phyloP scores from a whole-genome alignment of 2,329 filamentous ascomycete genomes.

The Paramyrothecium roridum region DNA sequence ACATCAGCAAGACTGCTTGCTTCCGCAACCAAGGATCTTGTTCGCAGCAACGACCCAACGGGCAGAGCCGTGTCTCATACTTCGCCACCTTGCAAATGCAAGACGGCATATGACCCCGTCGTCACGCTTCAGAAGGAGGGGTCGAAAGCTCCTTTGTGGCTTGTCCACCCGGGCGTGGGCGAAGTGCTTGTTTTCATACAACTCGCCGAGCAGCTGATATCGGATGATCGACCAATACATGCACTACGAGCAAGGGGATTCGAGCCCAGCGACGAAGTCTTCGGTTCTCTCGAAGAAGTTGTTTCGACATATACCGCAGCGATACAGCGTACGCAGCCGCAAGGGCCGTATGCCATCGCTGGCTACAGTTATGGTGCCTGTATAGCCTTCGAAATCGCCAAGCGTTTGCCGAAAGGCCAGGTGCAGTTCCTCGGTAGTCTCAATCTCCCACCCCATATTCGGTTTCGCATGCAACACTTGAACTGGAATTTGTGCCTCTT shows the following conservation, averaged over 20 bases:
- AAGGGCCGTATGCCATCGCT: constrained; percentile 39
- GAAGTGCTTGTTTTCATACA: constrained; percentile 38
- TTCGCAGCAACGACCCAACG: too few relatives aligned
- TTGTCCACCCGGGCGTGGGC: constrained; percentile 38
- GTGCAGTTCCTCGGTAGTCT: constrained; percentile 42
- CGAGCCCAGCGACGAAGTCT: constrained; percentile 31
- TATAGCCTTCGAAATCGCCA: constrained; percentile 47
- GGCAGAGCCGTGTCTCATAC: constrained; percentile 15
- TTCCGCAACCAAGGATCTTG: too few relatives aligned
- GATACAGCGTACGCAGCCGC: constrained; percentile 33
- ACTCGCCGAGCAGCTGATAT: constrained; percentile 30
- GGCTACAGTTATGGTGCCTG: constrained; percentile 50
- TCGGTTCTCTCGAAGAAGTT: constrained; percentile 14
- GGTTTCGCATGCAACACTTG: constrained; percentile 32
- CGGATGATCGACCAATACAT: constrained; percentile 40
- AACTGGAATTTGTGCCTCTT: constrained; percentile 33
- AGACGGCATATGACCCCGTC: constrained; percentile 19
- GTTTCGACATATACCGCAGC: not conserved
- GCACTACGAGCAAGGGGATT: constrained; percentile 42
- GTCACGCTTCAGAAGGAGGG: constrained; percentile 27
- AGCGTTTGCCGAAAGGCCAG: constrained; percentile 32
- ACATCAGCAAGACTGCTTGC: constrained; percentile 10
- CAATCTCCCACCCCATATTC: constrained; percentile 41
- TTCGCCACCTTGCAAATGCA: too few relatives aligned
- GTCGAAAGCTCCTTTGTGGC: constrained; percentile 32